Percentiles rank a stretch among this genome's conserved stretches.
Evolutionary conservation across 2,329 filamentous ascomycete genomes (phyloP).

Genomic region (Bisporella sp.): DNA sequence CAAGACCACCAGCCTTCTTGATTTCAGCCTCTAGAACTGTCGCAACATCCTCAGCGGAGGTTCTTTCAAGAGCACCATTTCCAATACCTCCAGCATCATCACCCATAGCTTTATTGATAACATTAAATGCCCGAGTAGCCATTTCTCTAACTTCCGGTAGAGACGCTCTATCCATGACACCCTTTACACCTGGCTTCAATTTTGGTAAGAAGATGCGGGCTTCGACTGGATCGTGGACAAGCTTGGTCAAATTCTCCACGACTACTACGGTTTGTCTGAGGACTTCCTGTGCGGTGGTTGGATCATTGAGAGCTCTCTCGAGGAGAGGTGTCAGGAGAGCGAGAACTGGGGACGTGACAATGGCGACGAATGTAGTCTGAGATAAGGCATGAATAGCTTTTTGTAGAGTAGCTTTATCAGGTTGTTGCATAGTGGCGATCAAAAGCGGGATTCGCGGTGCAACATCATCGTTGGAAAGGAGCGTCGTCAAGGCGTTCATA

Average conservation of each 20-base stretch:
- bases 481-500: slow-evolving; percentile 82
- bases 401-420: slow-evolving; percentile 78
- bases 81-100: slow-evolving; percentile 53
- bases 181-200: slow-evolving; percentile 86
- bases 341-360: slow-evolving; percentile 91
- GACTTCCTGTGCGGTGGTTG: slow-evolving; percentile 86
- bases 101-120: slow-evolving; percentile 92
- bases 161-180: slow-evolving; percentile 79
- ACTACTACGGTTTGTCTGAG: slow-evolving; percentile 94
- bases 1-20: slow-evolving; percentile 58
- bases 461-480: slow-evolving; percentile 96
- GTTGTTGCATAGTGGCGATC: slow-evolving; percentile 92
- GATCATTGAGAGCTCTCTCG: slow-evolving; percentile 88
- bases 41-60: slow-evolving; percentile 65
- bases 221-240: slow-evolving; percentile 93
- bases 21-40: slow-evolving; percentile 70
- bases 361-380: slow-evolving; percentile 95
- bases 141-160: slow-evolving; percentile 92
- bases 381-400: slow-evolving; percentile 96
- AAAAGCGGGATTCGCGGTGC: slow-evolving; percentile 85
- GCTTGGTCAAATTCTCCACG: slow-evolving; percentile 94
- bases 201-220: slow-evolving; percentile 93
- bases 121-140: slow-evolving; percentile 70
- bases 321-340: slow-evolving; percentile 91
- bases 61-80: slow-evolving; percentile 52